A percentile compares a stretch with the other conserved stretches of the same genome.
These are phyloP conservation scores for Glebionis coronaria DNA, from an alignment of 129 eudicot species.

Conservation along the genomic window DNA sequence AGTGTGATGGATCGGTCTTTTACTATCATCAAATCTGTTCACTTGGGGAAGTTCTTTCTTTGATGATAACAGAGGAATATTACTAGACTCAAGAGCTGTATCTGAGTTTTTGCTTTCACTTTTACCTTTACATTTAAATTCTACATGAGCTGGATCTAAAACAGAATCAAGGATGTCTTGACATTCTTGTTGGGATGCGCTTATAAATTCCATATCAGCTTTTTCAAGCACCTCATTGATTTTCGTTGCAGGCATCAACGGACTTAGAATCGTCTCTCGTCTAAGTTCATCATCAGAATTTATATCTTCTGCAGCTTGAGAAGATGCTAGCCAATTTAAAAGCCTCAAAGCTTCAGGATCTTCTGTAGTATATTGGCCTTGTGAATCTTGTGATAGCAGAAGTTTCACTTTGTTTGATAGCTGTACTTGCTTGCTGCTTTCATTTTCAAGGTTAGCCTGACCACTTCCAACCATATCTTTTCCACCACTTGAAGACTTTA, in stretches of 20 bases:
- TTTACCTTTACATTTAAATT: slow-evolving; percentile 26
- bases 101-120: neutral
- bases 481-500: slow-evolving; percentile 26
- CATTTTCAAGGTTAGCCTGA: neutral
- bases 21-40: slow-evolving; percentile 58
- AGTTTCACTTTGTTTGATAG: slow-evolving; percentile 22
- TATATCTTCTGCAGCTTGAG: slow-evolving; percentile 94
- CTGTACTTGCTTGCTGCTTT: slow-evolving; percentile 22
- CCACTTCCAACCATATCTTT: slow-evolving; percentile 31
- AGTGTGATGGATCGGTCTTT: slow-evolving; percentile 21
- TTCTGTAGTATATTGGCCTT: slow-evolving; percentile 26
- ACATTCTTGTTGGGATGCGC: slow-evolving; percentile 91
- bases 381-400: slow-evolving; percentile 19
- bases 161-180: slow-evolving; percentile 97
- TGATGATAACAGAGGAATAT: slow-evolving; percentile 25
- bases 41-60: slow-evolving; percentile 44
- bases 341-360: slow-evolving; percentile 82
- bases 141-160: slow-evolving; percentile 38
- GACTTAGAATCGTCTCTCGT: slow-evolving; percentile 73
- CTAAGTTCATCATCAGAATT: slow-evolving; percentile 96
- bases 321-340: slow-evolving; percentile 96
- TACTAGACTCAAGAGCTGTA: slow-evolving; percentile 10
- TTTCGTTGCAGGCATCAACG: slow-evolving; percentile 72
- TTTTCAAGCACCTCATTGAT: slow-evolving; percentile 74
- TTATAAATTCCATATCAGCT: slow-evolving; percentile 75